These are phyloP conservation scores for Dittrichia graveolens DNA, from an alignment of 129 eudicot genomes.

Conservation along the genomic window DNA sequence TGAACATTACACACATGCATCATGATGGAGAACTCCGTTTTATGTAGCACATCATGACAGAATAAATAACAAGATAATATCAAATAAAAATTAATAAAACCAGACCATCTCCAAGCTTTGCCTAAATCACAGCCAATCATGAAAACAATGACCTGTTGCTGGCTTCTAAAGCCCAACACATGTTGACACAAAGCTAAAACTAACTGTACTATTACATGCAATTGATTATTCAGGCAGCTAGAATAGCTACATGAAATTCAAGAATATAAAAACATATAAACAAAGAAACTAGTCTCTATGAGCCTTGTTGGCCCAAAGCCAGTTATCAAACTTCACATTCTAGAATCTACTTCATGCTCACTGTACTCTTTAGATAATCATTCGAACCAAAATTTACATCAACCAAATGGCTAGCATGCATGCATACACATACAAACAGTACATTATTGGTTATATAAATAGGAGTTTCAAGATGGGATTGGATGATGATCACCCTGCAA, in stretches of 20 bases:
- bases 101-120: background rate
- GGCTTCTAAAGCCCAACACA: too few species aligned
- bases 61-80: background rate
- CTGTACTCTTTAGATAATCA: background rate
- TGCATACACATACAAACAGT: background rate
- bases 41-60: background rate
- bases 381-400: background rate
- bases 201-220: too few species aligned
- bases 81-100: background rate
- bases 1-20: background rate
- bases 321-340: background rate
- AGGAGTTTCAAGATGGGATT: background rate
- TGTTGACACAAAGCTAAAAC: too few species aligned
- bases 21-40: background rate
- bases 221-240: too few species aligned
- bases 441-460: background rate
- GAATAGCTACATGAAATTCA: too few species aligned
- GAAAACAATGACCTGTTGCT: background rate
- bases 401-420: background rate
- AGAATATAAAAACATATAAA: too few species aligned
- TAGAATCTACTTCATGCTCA: background rate
- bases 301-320: too few species aligned
- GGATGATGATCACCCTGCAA: conserved; percentile 7
- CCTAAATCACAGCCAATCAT: conserved; percentile 2
- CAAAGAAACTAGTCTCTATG: too few species aligned